Base-by-base conservation (phyloP, 1,139 yeast species). In the Sugiyamaella grinbergsii region DNA sequence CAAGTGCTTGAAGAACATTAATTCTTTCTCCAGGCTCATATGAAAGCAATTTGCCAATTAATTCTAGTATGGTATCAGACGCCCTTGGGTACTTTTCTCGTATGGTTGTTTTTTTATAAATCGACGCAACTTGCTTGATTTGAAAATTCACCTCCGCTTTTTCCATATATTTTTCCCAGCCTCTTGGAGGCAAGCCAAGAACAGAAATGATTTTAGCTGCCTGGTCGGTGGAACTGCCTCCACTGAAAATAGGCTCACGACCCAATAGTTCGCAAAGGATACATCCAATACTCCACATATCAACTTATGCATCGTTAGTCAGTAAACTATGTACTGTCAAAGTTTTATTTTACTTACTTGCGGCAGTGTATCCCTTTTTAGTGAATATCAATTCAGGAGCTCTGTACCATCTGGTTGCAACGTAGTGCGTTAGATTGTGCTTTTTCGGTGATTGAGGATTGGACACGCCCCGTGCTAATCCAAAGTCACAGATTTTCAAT, bases 281-380 rank as follows among this genome's bases (percentile, higher is more conserved):
- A 70, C 97, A 90, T 1, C 97, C 98, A 16, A 87, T 91, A 0
- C 96, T 87, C 98, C 98, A 90, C 58, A 90, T 77, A 66, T 90
- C 98, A 50, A 90, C 86, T 82, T 67, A 83, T 13, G 4, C 8
- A 4, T 11, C 3, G 42, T 26, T 43, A 34, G 47, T 18, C 26
- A n/a, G 24, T 4, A 31, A 5, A 6, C 6, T 5, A 13, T n/a
- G 7, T 33, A 28, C 8, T 8, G 10, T 31, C n/a, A n/a, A n/a
- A n/a, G n/a, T n/a, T 32, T 1, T 20, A 20, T 19, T 34, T 39
- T 7, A 59, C 51, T 32, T 54, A 61, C 60, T 58, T 18, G 71
- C 71, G 49, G 69, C 68, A 1, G 74, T 69, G 52, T 73, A 75
- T 50, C 69, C 71, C 53, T 77, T 75, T 47, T 78, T 77, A 19